These are phyloP conservation scores for Perilla frutescens DNA, from an alignment of 257 asterid species.

Conservation along the genomic window DNA sequence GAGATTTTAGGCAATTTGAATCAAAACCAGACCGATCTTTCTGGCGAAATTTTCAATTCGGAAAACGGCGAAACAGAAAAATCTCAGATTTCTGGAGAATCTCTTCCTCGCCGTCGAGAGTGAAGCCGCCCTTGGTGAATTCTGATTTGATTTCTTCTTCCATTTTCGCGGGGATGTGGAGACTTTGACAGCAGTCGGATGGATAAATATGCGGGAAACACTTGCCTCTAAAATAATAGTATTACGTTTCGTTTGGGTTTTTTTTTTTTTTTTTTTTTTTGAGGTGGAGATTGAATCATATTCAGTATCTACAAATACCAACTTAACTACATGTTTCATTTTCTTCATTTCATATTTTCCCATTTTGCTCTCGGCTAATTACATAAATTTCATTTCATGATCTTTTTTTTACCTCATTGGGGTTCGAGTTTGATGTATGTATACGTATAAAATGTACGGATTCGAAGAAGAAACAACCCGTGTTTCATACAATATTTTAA, in stretches of 20 bases:
- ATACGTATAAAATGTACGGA: no score
- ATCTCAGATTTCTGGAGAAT: slow-evolving; percentile 74
- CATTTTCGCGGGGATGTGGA: slow-evolving; percentile 53
- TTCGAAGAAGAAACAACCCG: no score
- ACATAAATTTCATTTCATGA: background rate
- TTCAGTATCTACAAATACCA: no score
- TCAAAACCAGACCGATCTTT: slow-evolving; percentile 11
- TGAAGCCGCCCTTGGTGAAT: slow-evolving; percentile 62
- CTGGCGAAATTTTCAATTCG: slow-evolving; percentile 18
- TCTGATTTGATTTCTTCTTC: slow-evolving; percentile 86
- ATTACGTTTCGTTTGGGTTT: no score
- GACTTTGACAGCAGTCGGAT: background rate
- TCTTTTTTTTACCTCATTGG: no score
- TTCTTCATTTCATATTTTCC: background rate
- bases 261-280: no score
- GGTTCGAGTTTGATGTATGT: no score
- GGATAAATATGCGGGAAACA: slow-evolving; percentile 58
- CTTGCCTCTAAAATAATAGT: slow-evolving; percentile 44
- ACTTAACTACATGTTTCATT: no score
- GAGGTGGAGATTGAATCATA: no score
- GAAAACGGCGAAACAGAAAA: slow-evolving; percentile 18
- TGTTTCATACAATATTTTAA: no score
- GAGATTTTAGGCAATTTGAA: slow-evolving; percentile 1
- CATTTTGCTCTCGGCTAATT: background rate
- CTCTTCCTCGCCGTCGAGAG: slow-evolving; percentile 70